Conservation (phyloP, 106 monocot species). For the Acorus gramineus region DNA sequence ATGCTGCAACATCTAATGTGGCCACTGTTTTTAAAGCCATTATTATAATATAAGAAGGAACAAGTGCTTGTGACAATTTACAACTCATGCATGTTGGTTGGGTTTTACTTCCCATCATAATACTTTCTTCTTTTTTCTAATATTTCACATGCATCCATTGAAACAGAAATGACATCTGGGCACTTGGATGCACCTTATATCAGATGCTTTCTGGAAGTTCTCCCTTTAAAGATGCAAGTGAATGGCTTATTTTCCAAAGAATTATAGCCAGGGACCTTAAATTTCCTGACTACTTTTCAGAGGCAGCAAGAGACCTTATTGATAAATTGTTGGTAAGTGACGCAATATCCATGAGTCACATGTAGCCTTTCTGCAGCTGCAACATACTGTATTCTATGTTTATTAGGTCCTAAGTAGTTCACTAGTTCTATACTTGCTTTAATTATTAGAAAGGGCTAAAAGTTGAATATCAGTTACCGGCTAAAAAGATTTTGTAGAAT, state of each 20-base stretch:
- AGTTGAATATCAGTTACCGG: no score
- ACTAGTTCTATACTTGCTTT: no score
- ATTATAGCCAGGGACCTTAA: slow-evolving; percentile 80
- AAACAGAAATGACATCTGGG: slow-evolving; percentile 95
- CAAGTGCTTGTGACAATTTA: no score
- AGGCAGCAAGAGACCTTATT: slow-evolving; percentile 72
- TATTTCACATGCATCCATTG: neutral
- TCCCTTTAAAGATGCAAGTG: slow-evolving; percentile 93
- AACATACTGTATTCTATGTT: no score
- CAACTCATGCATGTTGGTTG: no score
- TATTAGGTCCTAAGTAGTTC: no score
- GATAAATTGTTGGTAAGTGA: slow-evolving; percentile 74
- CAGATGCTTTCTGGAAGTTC: slow-evolving; percentile 96
- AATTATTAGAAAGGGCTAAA: no score
- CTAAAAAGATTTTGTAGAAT: no score
- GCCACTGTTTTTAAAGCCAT: no score
- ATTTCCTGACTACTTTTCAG: slow-evolving; percentile 82
- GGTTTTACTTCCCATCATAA: neutral
- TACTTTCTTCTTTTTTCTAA: neutral
- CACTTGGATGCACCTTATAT: slow-evolving; percentile 94
- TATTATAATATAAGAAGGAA: no score
- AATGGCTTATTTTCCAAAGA: slow-evolving; percentile 97
- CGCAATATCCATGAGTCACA: neutral
- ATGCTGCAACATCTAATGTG: no score
- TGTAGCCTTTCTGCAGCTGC: no score